phyloP scores from a whole-genome alignment of 495 filamentous ascomycete genomes.

The Penicillium argentinense region DNA sequence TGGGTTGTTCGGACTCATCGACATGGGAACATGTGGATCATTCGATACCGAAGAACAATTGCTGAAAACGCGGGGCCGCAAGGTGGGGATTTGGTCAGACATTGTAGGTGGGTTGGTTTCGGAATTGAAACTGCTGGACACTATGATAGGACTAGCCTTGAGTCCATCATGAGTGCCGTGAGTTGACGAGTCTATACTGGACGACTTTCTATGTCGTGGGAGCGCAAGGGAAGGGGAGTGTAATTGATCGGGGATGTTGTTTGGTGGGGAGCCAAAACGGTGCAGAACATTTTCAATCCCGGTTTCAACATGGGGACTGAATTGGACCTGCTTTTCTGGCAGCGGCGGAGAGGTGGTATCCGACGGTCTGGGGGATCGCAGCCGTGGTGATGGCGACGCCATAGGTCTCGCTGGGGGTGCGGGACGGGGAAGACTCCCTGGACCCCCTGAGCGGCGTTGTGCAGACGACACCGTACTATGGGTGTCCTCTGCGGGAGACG shows the following conservation, averaged over 20 bases:
- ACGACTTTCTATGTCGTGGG: constrained; percentile 36
- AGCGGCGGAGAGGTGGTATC: constrained; percentile 27
- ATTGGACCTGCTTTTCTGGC: constrained; percentile 18
- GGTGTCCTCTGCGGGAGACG: constrained; percentile 22
- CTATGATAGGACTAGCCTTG: constrained; percentile 35
- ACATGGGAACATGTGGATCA: constrained; percentile 29
- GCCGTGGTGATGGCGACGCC: constrained; percentile 39
- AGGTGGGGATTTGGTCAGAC: constrained; percentile 31
- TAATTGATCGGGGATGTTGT: constrained; percentile 16
- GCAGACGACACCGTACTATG: constrained; percentile 9
- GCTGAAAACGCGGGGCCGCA: constrained; percentile 43
- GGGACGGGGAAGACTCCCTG: constrained; percentile 38
- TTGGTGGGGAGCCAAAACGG: constrained; percentile 23
- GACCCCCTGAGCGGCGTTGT: constrained; percentile 40
- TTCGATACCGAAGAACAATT: constrained; percentile 37
- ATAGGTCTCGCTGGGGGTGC: constrained; percentile 24
- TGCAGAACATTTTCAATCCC: constrained; percentile 17
- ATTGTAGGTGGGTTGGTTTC: constrained; percentile 24
- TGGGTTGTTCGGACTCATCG: constrained; percentile 38
- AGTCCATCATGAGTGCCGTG: constrained; percentile 27
- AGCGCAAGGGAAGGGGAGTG: constrained; percentile 13
- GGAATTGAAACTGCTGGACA: constrained; percentile 24
- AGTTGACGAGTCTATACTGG: constrained; percentile 37
- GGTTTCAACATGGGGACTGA: constrained; percentile 7
- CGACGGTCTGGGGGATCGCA: constrained; percentile 40